Conservation (phyloP, 495 filamentous ascomycete genomes). For the Articulospora tetracladia region DNA sequence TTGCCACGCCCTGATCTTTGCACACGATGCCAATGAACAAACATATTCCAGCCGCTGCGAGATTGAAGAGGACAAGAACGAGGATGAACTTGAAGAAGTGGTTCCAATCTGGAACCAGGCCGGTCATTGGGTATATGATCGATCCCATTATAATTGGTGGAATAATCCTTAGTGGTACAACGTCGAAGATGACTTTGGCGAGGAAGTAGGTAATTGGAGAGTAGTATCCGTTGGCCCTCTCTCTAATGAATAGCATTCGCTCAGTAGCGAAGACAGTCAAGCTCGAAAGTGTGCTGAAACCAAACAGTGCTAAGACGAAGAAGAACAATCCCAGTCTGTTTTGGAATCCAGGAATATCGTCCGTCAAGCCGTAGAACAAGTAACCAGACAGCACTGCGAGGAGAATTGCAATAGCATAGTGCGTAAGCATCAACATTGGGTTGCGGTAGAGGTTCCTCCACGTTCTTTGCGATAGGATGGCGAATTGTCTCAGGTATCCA, state of each 20-base stretch:
- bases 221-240: conserved; percentile 97
- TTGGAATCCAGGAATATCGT: conserved; percentile 96
- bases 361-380: conserved; percentile 93
- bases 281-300: conserved; percentile 92
- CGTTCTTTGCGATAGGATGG: conserved; percentile 83
- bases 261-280: conserved; percentile 93
- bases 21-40: conserved; percentile 96
- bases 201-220: conserved; percentile 95
- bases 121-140: conserved; percentile 98
- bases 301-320: conserved; percentile 93
- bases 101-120: conserved; percentile 75
- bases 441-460: conserved; percentile 98
- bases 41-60: conserved; percentile 88
- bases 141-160: conserved; percentile 95
- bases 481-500: conserved; percentile 74
- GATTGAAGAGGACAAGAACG: conserved; percentile 90
- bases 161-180: conserved; percentile 88
- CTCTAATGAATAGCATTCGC: conserved; percentile 86
- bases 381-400: conserved; percentile 91
- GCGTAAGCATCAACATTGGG: conserved; percentile 96
- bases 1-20: conserved; percentile 88
- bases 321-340: conserved; percentile 98
- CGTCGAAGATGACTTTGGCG: conserved; percentile 92
- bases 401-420: conserved; percentile 97
- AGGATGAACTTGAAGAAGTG: conserved; percentile 91